Base-by-base conservation (phyloP, 164 flowering plant genomes). In the Vitis vinifera region DNA sequence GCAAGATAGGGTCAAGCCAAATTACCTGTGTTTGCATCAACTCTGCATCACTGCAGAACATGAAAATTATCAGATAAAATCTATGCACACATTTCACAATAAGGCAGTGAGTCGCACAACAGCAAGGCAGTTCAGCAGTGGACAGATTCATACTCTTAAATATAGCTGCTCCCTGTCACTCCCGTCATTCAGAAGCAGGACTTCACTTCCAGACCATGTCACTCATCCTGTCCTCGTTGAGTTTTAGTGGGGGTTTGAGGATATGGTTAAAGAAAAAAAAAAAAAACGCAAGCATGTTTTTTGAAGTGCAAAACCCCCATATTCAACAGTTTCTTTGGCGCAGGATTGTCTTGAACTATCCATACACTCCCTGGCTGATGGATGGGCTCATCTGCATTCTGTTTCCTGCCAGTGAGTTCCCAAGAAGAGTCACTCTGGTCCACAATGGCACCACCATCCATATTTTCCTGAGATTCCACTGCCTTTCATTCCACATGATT, bases 261-360 rank as follows among this genome's bases (percentile, higher is more conserved):
- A 73, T 76, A 15, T 50, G 23, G 72, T 72, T 65, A 65, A 60
- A 75, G 70, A 66, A 44, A 68, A 76, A 71, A 60, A 62, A 31
- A 56, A 37, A 37, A 23, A 23, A 23, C 0, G 44, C 44, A 37
- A 37, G 44, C 52, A 27, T 75, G 62, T 73, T 63, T 83, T 80
- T 76, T 83, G 55, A 73, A 71, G 81, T 75, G 74, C 82, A 79
- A 76, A 85, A 71, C 84, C 91, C 83, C 90, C 81, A 71, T 79
- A 84, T 91, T 91, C 95, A 91, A 81, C 67, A 79, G 79, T 85
- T 92, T 92, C 87, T 92, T 92, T 92, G 93, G 70, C 91, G 97
- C 98, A 94, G 99, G 99, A 86, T 84, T 84, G 63, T 77, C 88
- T 76, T 83, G 90, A 88, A 75, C 76, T 80, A 79, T 82, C 85